Evolutionary conservation across 495 filamentous ascomycete species (phyloP), one percentile per base, ranked within the genome.

Genomic region (Diplogelasinospora grovesii): DNA sequence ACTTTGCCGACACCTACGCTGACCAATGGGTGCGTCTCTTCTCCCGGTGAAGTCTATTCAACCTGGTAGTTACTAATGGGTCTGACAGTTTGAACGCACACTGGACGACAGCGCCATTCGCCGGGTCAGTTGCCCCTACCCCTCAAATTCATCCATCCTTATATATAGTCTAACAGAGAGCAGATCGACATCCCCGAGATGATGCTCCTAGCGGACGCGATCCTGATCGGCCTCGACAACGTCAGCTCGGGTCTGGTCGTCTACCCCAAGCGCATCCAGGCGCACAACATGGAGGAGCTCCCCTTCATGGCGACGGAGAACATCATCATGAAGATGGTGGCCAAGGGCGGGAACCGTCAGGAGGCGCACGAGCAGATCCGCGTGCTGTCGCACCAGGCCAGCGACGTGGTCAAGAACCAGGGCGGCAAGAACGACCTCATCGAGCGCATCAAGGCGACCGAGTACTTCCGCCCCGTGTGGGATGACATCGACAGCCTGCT

Each of bases 311-410:
- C 81, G 4, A 89, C 86, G 48, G 85, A 81, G 59, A 72, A 82
- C 63, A 83, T 96, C 53, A 86, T 97, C 61, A 94, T 95, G 88
- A 79, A 78, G 54, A 74, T 92, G 35, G 79, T 85, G 26, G 71
- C 73, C 44, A 74, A 82, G 49, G 88, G 88, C 21, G 74, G 71
- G 10, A 86, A 79, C 27, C 73, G 93, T 36, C 92, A 98, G 59
- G 85, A 95, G 18, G 83, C 92, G 3, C 93, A 98, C 60, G 92
- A 97, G 67, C 70, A 87, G 56, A 88, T 97, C 65, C 78, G 85
- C 41, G 84, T 95, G 10, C 72, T 96, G 43, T 85, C 78, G n/a
- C 89, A 90, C 61, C 70, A 97, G 66, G 89, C 92, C 4, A 74
- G 73, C 45, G 71, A 72, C 26, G 78, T 81, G 13, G 87, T 98